Conservation (phyloP, 2,329 filamentous ascomycete genomes). For the Fusarium sarcochroum region DNA sequence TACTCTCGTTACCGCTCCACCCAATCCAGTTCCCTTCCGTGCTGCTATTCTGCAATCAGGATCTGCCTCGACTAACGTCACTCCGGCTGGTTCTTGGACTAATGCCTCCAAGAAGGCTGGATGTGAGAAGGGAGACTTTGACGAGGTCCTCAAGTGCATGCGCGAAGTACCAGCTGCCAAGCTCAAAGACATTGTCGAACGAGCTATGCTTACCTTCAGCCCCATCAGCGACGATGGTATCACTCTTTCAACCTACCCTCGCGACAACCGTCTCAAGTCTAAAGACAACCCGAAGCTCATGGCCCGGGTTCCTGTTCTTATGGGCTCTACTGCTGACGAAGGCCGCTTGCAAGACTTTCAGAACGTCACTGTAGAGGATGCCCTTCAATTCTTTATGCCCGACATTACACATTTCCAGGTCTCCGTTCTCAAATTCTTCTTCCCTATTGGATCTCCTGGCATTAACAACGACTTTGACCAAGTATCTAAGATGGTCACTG, state of each 20-base stretch:
- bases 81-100: slow-evolving; percentile 31
- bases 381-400: slow-evolving; percentile 1
- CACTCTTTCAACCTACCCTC: slow-evolving; percentile 41
- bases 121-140: slow-evolving; percentile 19
- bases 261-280: slow-evolving; percentile 28
- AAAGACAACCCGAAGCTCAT: slow-evolving; percentile 5
- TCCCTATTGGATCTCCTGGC: slow-evolving; percentile 31
- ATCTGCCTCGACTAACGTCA: slow-evolving; percentile 17
- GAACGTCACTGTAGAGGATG: neutral
- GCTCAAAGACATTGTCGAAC: slow-evolving; percentile 38
- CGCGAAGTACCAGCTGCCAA: slow-evolving; percentile 33
- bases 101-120: slow-evolving; percentile 15
- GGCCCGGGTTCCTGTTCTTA: slow-evolving; percentile 45
- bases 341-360: slow-evolving; percentile 28
- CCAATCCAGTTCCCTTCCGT: slow-evolving; percentile 48
- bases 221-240: slow-evolving; percentile 42
- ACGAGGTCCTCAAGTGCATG: slow-evolving; percentile 41
- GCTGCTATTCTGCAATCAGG: slow-evolving; percentile 50
- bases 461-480: slow-evolving; percentile 39
- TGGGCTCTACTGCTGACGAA: slow-evolving; percentile 45
- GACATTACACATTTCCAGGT: slow-evolving; percentile 2
- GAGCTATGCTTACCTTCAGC: slow-evolving; percentile 36
- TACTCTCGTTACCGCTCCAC: slow-evolving; percentile 46
- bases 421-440: slow-evolving; percentile 21
- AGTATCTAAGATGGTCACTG: slow-evolving; percentile 37